Evolutionary conservation across 371 early-diverging fungal genomes (phyloP).

Genomic region (Lichtheimia ornata): DNA sequence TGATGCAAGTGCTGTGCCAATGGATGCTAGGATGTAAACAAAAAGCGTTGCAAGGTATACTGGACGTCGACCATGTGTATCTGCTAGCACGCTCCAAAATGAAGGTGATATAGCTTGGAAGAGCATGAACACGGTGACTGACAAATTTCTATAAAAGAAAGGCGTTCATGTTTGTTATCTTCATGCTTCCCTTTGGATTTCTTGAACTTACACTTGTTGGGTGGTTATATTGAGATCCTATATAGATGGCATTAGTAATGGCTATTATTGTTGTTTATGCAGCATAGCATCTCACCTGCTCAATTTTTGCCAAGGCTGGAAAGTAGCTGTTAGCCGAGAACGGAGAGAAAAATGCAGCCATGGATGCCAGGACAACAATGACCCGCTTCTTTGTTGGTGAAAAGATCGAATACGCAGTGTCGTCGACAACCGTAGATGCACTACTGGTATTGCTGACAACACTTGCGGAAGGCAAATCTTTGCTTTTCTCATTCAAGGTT

Average conservation of each 20-base stretch:
- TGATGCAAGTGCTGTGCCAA: slow-evolving; percentile 58
- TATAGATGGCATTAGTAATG: background rate
- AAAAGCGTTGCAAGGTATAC: slow-evolving; percentile 62
- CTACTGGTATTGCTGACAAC: background rate
- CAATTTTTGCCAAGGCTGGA: slow-evolving; percentile 27
- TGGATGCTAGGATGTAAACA: slow-evolving; percentile 60
- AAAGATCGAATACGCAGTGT: slow-evolving; percentile 5
- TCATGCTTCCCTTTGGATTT: background rate
- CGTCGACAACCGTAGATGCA: background rate
- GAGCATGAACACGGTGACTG: slow-evolving; percentile 46
- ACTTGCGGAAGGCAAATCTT: background rate
- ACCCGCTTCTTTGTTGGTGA: slow-evolving; percentile 16
- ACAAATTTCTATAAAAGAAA: slow-evolving; percentile 23
- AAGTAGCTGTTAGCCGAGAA: slow-evolving; percentile 30
- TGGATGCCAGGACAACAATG: slow-evolving; percentile 21
- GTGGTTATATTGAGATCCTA: slow-evolving; percentile 15
- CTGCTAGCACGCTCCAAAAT: slow-evolving; percentile 70
- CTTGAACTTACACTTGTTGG: slow-evolving; percentile 22
- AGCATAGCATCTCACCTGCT: slow-evolving; percentile 11
- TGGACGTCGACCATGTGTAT: slow-evolving; percentile 63
- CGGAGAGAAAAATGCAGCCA: slow-evolving; percentile 29
- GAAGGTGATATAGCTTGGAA: slow-evolving; percentile 48
- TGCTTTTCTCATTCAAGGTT: background rate
- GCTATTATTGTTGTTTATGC: too few relatives aligned
- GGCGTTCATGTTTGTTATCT: background rate